A percentile compares a stretch with the other conserved stretches of the same genome.
Conservation (phyloP, 1,284 basidiomycete species). For the Crocinoboletus sp. region DNA sequence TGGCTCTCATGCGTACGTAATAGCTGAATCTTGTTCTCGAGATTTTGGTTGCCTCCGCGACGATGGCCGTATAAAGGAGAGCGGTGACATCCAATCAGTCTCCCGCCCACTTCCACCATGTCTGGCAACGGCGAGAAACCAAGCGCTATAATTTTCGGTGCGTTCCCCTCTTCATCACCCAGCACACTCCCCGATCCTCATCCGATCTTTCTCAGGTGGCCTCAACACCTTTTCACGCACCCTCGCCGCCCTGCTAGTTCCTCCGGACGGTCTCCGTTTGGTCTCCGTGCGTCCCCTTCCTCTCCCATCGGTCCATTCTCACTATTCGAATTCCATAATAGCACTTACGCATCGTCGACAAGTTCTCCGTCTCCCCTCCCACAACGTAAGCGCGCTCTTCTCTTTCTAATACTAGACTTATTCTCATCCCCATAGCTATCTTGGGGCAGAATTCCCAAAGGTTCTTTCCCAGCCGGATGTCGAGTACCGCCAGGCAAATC, state of each 20-base stretch:
- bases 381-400: constrained; percentile 61
- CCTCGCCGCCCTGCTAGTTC: constrained; percentile 59
- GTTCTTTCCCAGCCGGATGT: constrained; percentile 62
- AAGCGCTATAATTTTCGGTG: constrained; percentile 79
- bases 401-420: constrained; percentile 10
- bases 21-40: constrained; percentile 11
- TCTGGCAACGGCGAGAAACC: constrained; percentile 42
- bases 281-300: constrained; percentile 56
- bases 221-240: constrained; percentile 71
- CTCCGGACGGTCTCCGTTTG: constrained; percentile 57
- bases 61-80: constrained; percentile 25
- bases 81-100: constrained; percentile 24
- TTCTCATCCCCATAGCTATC: constrained; percentile 49
- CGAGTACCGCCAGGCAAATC: constrained; percentile 82
- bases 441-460: constrained; percentile 72
- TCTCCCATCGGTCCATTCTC: constrained; percentile 5
- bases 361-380: constrained; percentile 79
- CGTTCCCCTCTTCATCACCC: constrained; percentile 16
- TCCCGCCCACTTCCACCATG: constrained; percentile 20
- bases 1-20: constrained; percentile 15
- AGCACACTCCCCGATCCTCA: background rate
- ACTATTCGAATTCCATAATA: constrained; percentile 26
- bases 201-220: constrained; percentile 48
- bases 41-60: constrained; percentile 33
- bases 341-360: constrained; percentile 80